Evolutionary conservation across 331 rosid genomes (phyloP).

Genomic region (Acacia pycnantha): DNA sequence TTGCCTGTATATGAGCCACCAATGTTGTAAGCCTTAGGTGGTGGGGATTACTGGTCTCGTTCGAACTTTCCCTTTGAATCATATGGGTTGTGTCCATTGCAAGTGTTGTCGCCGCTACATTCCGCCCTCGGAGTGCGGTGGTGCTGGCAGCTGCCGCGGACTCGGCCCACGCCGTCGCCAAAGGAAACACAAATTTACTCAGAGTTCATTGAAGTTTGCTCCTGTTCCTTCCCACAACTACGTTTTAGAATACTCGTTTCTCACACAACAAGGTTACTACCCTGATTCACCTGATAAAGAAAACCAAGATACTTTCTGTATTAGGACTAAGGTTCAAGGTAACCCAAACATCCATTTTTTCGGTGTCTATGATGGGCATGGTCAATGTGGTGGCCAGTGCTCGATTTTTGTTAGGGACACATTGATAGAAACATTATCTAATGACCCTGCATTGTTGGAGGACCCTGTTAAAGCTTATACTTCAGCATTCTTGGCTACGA

Average conservation of each 20-base stretch:
- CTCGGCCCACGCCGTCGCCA: conserved; percentile 35
- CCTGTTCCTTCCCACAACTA: conserved; percentile 71
- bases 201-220: conserved; percentile 55
- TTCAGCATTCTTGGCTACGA: conserved; percentile 58
- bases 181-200: conserved; percentile 48
- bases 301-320: conserved; percentile 70
- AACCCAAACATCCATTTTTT: conserved; percentile 72
- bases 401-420: conserved; percentile 72
- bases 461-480: conserved; percentile 67
- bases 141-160: conserved; percentile 33
- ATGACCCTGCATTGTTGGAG: conserved; percentile 50
- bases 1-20: neutral
- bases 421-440: conserved; percentile 49
- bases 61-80: conserved; percentile 6
- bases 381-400: conserved; percentile 71
- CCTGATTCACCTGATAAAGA: conserved; percentile 80
- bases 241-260: conserved; percentile 61
- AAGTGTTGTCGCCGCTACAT: conserved; percentile 54
- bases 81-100: conserved; percentile 85
- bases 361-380: conserved; percentile 93
- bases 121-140: conserved; percentile 46
- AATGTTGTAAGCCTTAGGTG: neutral
- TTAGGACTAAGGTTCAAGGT: conserved; percentile 66
- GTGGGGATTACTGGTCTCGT: neutral
- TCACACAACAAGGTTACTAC: conserved; percentile 73